Evolutionary conservation across 73 alveolate species (phyloP).

Genomic region (Uronychia setigera): DNA sequence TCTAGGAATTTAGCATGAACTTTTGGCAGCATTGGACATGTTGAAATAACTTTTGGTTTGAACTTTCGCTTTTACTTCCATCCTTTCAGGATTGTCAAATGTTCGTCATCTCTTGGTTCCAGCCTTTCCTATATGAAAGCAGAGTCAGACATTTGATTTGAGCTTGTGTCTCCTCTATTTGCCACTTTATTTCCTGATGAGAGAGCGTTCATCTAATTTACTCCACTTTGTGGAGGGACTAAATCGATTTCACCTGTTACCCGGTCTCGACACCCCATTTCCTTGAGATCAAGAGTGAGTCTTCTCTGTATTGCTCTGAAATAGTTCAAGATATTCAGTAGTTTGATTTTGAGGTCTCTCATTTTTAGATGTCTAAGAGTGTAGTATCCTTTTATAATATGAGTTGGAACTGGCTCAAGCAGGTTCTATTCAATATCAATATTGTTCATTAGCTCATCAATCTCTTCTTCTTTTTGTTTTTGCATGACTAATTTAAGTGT

Average conservation of each 20-base stretch:
- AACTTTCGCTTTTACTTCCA: slow-evolving; percentile 27
- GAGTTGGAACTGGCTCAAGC: slow-evolving; percentile 38
- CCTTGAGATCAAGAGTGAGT: slow-evolving; percentile 20
- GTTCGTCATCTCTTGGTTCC: slow-evolving; percentile 1
- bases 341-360: slow-evolving; percentile 29
- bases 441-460: no score
- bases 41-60: slow-evolving; percentile 15
- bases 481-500: slow-evolving; percentile 6
- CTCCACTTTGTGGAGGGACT: slow-evolving; percentile 24
- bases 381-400: slow-evolving; percentile 41
- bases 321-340: slow-evolving; percentile 42
- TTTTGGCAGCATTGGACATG: slow-evolving; percentile 39
- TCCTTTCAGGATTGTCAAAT: slow-evolving; percentile 27
- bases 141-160: neutral
- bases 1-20: slow-evolving; percentile 34
- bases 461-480: neutral
- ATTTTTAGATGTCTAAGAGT: slow-evolving; percentile 17
- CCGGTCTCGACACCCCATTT: slow-evolving; percentile 22
- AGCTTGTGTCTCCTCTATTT: no score
- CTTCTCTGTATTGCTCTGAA: slow-evolving; percentile 35
- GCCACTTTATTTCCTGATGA: neutral
- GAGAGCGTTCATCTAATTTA: slow-evolving; percentile 3
- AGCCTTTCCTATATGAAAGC: neutral
- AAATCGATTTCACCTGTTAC: slow-evolving; percentile 26
- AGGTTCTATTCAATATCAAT: slow-evolving; percentile 18